phyloP scores from a whole-genome alignment of 2,329 filamentous ascomycete species.

The Alternaria sp. region DNA sequence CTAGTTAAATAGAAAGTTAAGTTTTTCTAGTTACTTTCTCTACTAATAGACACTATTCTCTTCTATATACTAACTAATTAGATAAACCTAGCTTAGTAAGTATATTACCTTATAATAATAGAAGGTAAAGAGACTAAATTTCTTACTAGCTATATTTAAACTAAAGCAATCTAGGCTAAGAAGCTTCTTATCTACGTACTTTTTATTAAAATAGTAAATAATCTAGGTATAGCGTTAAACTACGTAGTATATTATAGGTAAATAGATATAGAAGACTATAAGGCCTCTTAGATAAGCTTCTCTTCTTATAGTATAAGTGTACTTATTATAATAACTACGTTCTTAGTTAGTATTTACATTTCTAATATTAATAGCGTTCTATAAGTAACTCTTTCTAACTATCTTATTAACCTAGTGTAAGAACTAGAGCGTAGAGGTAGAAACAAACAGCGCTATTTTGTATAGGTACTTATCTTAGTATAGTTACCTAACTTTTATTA shows the following conservation, averaged over 20 bases:
- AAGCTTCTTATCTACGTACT: neutral
- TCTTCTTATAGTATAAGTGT: neutral
- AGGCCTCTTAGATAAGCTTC: neutral
- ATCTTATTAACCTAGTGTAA: neutral
- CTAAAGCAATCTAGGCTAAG: neutral
- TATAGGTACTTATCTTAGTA: neutral
- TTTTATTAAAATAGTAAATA: neutral
- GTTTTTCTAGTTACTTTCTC: neutral
- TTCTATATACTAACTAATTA: neutral
- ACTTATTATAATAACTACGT: neutral
- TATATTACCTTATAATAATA: neutral
- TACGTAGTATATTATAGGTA: neutral
- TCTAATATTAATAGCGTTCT: neutral
- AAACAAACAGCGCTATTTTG: neutral
- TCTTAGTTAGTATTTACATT: neutral
- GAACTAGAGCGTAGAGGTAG: neutral
- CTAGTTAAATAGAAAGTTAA: neutral
- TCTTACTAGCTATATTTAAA: neutral
- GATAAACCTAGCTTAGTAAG: neutral
- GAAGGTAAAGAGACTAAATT: neutral
- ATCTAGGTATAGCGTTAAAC: neutral
- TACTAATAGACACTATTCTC: neutral
- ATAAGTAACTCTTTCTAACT: neutral
- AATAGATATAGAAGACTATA: neutral
- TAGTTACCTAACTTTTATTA: neutral